Evolutionary conservation across 345 rosid species (phyloP), one percentile per base, ranked within the genome.

Genomic region (Gossypium rotundifolium): DNA sequence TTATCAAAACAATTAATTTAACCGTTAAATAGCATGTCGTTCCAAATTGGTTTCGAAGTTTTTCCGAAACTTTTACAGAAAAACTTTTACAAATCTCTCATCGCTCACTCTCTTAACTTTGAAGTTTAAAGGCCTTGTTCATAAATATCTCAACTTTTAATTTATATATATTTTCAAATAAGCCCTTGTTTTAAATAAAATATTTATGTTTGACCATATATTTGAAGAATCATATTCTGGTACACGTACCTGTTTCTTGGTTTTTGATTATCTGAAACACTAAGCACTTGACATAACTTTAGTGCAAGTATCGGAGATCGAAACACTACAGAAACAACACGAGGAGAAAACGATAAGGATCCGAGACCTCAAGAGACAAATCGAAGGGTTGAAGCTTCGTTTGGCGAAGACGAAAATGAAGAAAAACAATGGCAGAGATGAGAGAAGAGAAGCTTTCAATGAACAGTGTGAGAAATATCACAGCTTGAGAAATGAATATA

Each of bases 361-460:
- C 65, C 78, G 79, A 65, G 81, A 88, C 25, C 82, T 88, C 78
- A 88, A 79, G 76, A 73, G 46, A 25, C 83, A 81, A 44, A 83
- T 85, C n/a, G 83, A 77, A 72, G 71, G 73, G 0, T 60, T 60
- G 62, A 86, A 81, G 85, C 75, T 76, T 38, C 73, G 65, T 1
- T 27, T 86, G 73, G 85, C 82, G 74, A 74, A 61, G 79, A 78
- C 57, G 73, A 77, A 63, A 75, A 75, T 0, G 38, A 25, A 25
- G 18, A 25, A 2, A 2, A 45, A 45, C 11, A 27, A 80, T 13
- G 29, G n/a, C 59, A 40, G 79, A 9, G 83, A 69, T n/a, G 83
- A 85, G 44, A 82, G 61, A 77, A 80, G 40, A 72, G 79, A 77
- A 70, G 71, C 71, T 17, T 81, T 85, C 81, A 75, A 74, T 70